Base-by-base conservation (phyloP, 148 eudicot genomes). In the Camellia lanceoleosa region DNA sequence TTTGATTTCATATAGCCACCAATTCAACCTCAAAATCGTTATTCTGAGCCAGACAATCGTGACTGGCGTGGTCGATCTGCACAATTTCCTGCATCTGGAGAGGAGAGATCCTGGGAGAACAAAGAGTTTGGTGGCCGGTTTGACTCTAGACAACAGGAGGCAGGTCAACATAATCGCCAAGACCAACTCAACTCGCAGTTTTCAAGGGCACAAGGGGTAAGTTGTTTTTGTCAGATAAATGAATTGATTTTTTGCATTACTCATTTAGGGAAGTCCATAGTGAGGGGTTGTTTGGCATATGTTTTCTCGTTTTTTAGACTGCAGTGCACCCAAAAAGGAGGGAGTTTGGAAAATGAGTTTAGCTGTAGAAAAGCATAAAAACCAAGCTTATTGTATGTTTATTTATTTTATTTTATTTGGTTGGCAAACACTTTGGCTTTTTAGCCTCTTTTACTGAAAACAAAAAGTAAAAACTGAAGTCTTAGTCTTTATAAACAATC, bases 51-150 rank as follows among this genome's bases (percentile, higher is more conserved):
- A 69, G 97, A 91, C 76, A 86, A 76, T 73, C 92, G 98, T 80
- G 97, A 94, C 81, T 96, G 98, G 99, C 99, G 98, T 82, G 89
- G 83, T 71, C 91, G 97, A 56, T 74, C 98, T 80, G 82, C 91
- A 8, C 98, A 81, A 75, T 67, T 84, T 56, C 52, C 93, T 65
- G 47, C 88, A 18, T 82, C 93, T 66, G 85, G 84, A 15, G 99
- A 95, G 84, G 97, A 93, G 89, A 91, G 92, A 75, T 90, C 97
- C 47, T 91, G 97, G 94, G 98, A 90, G 30, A 82, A 73, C 79
- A 86, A 92, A 82, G 93, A 91, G 65, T 80, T 75, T 81, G 74
- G 78, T 71, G 85, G 86, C 61, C 70, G 82, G 63, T 79, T 82
- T 81, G 91, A 89, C 64, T 75, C 83, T 20, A 84, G 81, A 83